Percentiles rank a stretch among this genome's conserved stretches.
Evolutionary conservation across 1,284 basidiomycete genomes (phyloP).

Genomic region (Boletellus sp.): DNA sequence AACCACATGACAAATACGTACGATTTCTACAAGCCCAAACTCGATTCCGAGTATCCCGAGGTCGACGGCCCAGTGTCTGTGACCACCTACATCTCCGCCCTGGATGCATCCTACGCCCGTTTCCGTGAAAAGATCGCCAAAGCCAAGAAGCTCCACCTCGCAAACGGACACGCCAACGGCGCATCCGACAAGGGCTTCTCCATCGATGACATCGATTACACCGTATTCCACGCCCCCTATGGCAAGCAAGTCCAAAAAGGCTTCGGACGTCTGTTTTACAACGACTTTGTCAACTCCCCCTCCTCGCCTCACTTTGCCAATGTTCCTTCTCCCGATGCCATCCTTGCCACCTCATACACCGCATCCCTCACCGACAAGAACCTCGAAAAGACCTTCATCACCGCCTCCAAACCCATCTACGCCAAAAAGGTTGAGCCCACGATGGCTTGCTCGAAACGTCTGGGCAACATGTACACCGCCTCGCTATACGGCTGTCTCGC

Average conservation of each 20-base stretch:
- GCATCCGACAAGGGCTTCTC: slow-evolving; percentile 48
- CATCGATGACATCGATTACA: slow-evolving; percentile 82
- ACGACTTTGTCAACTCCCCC: slow-evolving; percentile 88
- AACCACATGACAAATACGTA: slow-evolving; percentile 98
- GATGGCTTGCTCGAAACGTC: slow-evolving; percentile 81
- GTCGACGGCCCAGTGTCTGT: slow-evolving; percentile 98
- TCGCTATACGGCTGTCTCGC: slow-evolving; percentile 93
- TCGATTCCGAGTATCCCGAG: slow-evolving; percentile 91
- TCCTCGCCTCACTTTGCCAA: slow-evolving; percentile 70
- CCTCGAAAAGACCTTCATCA: slow-evolving; percentile 92
- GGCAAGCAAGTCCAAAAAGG: slow-evolving; percentile 99
- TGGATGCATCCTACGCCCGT: slow-evolving; percentile 86
- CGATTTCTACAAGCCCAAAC: slow-evolving; percentile 97
- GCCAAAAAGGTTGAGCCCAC: slow-evolving; percentile 68
- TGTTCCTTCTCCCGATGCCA: slow-evolving; percentile 65
- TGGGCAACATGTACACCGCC: slow-evolving; percentile 99
- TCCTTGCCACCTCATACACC: slow-evolving; percentile 65
- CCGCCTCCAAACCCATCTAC: slow-evolving; percentile 70
- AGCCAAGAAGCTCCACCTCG: slow-evolving; percentile 48
- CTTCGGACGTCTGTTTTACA: slow-evolving; percentile 88
- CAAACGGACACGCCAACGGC: slow-evolving; percentile 37
- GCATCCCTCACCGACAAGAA: slow-evolving; percentile 88
- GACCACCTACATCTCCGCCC: slow-evolving; percentile 90
- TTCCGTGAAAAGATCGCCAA: slow-evolving; percentile 84
- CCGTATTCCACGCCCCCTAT: slow-evolving; percentile 93